Evolutionary conservation across 2,329 filamentous ascomycete species (phyloP).

Genomic region (Periconia sp.): DNA sequence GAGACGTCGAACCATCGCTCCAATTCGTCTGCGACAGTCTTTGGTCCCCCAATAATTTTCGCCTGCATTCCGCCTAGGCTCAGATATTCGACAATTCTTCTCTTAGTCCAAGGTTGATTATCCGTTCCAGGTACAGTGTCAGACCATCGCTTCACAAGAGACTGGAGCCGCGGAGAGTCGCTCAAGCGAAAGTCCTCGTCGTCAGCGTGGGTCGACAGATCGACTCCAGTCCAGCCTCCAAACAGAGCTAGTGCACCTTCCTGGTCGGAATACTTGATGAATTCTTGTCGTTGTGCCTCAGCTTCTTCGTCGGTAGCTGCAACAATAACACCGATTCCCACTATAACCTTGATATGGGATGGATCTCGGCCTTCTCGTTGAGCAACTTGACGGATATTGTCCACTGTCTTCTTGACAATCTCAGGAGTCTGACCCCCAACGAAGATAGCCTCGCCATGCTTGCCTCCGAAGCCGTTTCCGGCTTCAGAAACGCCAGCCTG

Average conservation of each 20-base stretch:
- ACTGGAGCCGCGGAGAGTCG: conserved; percentile 14
- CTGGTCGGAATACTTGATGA: conserved; percentile 59
- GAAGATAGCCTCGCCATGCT: conserved; percentile 73
- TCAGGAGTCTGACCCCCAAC: conserved; percentile 58
- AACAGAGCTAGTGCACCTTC: conserved; percentile 72
- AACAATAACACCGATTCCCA: conserved; percentile 68
- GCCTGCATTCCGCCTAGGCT: conserved; percentile 69
- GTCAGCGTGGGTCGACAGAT: conserved; percentile 58
- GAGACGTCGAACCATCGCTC: conserved; percentile 70
- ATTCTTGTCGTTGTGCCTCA: conserved; percentile 64
- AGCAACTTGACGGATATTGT: conserved; percentile 64
- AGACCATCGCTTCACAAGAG: conserved; percentile 19
- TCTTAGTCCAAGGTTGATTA: conserved; percentile 71
- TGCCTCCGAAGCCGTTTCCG: conserved; percentile 68
- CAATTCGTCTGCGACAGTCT: conserved; percentile 68
- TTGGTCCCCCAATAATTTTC: conserved; percentile 65
- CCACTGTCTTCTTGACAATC: conserved; percentile 64
- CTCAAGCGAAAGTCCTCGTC: conserved; percentile 32
- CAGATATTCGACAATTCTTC: conserved; percentile 69
- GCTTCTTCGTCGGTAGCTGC: conserved; percentile 70
- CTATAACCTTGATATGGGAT: conserved; percentile 68
- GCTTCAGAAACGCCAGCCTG: conserved; percentile 70
- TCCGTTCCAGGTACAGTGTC: conserved; percentile 21
- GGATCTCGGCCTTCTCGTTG: conserved; percentile 64
- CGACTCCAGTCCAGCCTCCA: conserved; percentile 73